These are phyloP conservation scores for Alloascoidea hylecoeti DNA, from an alignment of 805 yeast genomes.

Conservation along the genomic window DNA sequence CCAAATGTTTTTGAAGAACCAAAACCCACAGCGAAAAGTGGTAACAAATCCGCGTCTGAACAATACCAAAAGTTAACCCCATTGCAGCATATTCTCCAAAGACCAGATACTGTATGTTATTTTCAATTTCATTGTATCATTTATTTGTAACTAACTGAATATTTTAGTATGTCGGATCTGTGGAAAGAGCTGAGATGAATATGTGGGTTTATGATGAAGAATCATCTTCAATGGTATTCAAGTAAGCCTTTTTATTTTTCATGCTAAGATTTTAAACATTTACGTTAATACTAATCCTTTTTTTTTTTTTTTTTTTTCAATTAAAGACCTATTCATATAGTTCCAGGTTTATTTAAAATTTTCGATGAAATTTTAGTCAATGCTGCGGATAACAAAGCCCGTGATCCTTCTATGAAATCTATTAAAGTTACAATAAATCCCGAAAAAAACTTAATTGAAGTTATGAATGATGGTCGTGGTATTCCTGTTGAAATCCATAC, in stretches of 20 bases:
- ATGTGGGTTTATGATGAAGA: slow-evolving; percentile 81
- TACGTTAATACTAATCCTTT: no score
- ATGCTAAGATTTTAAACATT: no score
- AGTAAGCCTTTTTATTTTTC: slow-evolving; percentile 6
- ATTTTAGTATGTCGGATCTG: slow-evolving; percentile 67
- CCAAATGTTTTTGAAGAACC: background rate
- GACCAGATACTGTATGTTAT: slow-evolving; percentile 67
- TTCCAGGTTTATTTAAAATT: slow-evolving; percentile 92
- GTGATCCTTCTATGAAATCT: slow-evolving; percentile 83
- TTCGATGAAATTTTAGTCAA: slow-evolving; percentile 95
- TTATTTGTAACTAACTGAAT: slow-evolving; percentile 2
- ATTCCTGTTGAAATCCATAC: slow-evolving; percentile 87
- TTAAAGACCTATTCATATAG: slow-evolving; percentile 56
- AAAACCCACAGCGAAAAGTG: slow-evolving; percentile 3
- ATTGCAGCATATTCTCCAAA: slow-evolving; percentile 86
- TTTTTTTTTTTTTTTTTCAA: no score
- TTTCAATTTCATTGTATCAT: background rate
- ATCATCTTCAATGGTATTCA: slow-evolving; percentile 36
- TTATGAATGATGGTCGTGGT: slow-evolving; percentile 89
- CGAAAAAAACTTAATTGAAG: slow-evolving; percentile 60
- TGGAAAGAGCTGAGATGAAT: slow-evolving; percentile 63
- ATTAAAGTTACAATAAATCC: slow-evolving; percentile 73
- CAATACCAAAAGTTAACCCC: slow-evolving; percentile 92
- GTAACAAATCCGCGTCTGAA: slow-evolving; percentile 33
- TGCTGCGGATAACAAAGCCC: slow-evolving; percentile 96